Conservation (phyloP, 805 yeast species). For the Huiozyma sinensis region DNA sequence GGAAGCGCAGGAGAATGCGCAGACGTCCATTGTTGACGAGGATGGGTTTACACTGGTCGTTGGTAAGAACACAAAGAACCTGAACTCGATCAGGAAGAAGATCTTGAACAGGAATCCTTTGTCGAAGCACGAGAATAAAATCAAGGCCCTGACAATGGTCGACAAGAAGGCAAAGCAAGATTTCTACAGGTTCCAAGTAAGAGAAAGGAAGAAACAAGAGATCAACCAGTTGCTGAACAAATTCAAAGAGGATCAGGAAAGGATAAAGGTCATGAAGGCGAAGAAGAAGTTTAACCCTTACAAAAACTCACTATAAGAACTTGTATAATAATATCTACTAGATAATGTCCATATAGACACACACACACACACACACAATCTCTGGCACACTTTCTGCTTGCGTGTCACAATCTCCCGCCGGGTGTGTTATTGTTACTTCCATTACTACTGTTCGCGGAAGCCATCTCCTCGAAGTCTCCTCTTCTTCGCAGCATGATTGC, state of each 20-base stretch:
- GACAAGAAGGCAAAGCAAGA: conserved; percentile 67
- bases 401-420: conserved; percentile 19
- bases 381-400: neutral
- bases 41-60: conserved; percentile 92
- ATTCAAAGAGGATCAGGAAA: conserved; percentile 85
- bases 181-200: conserved; percentile 90
- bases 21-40: conserved; percentile 65
- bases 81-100: conserved; percentile 30
- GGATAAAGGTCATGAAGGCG: conserved; percentile 66
- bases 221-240: conserved; percentile 77
- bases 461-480: conserved; percentile 38
- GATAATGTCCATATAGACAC: neutral
- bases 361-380: too few species aligned
- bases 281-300: conserved; percentile 81
- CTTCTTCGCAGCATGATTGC: conserved; percentile 84
- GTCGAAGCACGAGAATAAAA: conserved; percentile 21
- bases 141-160: conserved; percentile 33
- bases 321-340: too few species aligned
- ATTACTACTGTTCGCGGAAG: neutral
- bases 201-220: conserved; percentile 86
- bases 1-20: conserved; percentile 43
- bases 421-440: conserved; percentile 9
- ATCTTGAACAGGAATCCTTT: conserved; percentile 26
- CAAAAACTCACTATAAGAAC: conserved; percentile 22
- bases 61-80: conserved; percentile 73